phyloP scores from a whole-genome alignment of 1,284 basidiomycete genomes.

The Ustilago sp. region DNA sequence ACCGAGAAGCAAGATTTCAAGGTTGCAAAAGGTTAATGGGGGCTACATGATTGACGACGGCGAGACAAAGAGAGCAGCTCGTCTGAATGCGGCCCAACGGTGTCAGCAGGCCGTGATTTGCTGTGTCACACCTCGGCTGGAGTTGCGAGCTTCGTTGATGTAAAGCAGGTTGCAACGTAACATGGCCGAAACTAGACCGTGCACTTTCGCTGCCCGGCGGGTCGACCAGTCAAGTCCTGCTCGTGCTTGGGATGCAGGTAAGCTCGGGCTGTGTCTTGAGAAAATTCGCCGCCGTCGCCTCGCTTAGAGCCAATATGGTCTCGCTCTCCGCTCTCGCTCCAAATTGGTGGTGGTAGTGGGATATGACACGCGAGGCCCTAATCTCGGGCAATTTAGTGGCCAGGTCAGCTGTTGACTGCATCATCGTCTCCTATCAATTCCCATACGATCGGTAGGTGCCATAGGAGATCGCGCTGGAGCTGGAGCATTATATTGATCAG shows the following conservation, averaged over 20 bases:
- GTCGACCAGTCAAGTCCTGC: no score
- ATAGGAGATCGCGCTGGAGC: background rate
- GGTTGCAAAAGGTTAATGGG: background rate
- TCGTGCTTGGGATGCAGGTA: no score
- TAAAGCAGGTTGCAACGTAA: background rate
- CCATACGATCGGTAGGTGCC: background rate
- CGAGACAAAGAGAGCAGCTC: background rate
- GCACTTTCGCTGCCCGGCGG: no score
- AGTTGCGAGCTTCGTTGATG: background rate
- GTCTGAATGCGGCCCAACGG: background rate
- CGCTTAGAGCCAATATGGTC: background rate
- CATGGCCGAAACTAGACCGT: background rate
- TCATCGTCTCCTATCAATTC: background rate
- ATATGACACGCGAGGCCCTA: background rate
- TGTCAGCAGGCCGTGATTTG: constrained; percentile 1
- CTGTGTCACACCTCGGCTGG: constrained; percentile 19
- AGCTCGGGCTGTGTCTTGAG: background rate
- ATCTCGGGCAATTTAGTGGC: background rate
- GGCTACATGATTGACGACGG: no score
- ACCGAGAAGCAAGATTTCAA: background rate
- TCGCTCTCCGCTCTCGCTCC: background rate
- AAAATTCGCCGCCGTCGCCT: constrained; percentile 9
- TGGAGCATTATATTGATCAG: background rate
- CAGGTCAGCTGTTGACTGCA: background rate
- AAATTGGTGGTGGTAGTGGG: background rate